phyloP scores from a whole-genome alignment of 805 yeast species.

The Lipomyces sp. region DNA sequence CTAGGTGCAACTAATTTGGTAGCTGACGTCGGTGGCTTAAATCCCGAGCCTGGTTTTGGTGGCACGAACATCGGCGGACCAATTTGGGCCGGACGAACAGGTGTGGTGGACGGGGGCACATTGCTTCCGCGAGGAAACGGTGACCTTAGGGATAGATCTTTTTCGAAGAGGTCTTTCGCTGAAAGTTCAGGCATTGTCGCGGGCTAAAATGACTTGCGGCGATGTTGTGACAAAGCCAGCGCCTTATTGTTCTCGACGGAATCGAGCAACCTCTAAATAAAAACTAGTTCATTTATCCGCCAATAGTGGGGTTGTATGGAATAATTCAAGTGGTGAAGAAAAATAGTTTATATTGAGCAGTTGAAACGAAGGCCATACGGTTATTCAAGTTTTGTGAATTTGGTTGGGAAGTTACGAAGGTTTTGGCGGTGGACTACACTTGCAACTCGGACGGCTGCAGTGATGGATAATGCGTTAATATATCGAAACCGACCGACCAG shows the following conservation, averaged over 20 bases:
- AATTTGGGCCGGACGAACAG: slow-evolving; percentile 5
- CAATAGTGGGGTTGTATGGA: background rate
- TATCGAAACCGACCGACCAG: background rate
- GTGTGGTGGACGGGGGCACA: background rate
- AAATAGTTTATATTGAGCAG: background rate
- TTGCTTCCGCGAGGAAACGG: slow-evolving; percentile 22
- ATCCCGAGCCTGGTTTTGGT: background rate
- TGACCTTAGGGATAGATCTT: slow-evolving; percentile 30
- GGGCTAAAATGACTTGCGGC: background rate
- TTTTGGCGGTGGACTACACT: background rate
- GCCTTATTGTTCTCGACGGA: background rate
- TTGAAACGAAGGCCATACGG: background rate
- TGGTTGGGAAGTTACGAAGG: slow-evolving; percentile 1
- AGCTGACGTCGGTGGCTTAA: slow-evolving; percentile 1
- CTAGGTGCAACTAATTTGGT: slow-evolving; percentile 24
- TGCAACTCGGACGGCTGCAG: background rate
- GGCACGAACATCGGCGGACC: slow-evolving; percentile 9
- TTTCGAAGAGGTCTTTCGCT: slow-evolving; percentile 23
- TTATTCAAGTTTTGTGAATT: background rate
- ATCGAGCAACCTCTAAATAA: background rate
- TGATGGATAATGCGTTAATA: too few relatives aligned
- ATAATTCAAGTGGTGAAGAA: background rate
- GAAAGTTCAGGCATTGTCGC: slow-evolving; percentile 29
- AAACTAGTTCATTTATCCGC: background rate
- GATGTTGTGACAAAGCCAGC: background rate